Evolutionary conservation across 2,329 filamentous ascomycete genomes (phyloP), one percentile per base, ranked within the genome.

Genomic region (Xylariaceae sp.): DNA sequence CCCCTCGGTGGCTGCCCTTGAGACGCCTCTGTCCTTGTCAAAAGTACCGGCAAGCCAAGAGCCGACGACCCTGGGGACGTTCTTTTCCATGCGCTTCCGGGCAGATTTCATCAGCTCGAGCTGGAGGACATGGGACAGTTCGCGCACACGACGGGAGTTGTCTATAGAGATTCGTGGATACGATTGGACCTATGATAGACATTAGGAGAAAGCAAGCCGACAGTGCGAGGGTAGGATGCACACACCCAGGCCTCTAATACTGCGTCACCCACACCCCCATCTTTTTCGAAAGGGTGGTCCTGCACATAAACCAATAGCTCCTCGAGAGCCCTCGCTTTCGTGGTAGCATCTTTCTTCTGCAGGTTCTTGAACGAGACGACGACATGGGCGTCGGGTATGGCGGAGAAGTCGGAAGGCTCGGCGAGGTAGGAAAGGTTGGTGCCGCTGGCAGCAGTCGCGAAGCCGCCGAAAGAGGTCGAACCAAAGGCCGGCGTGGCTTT

Each of bases 351-450:
- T 72, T 94, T 96, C 74, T 97, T 99, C 46, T 86, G 80, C 3
- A 97, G 73, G 62, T 95, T 96, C 71, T 97, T 96, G 74, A 97
- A 90, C n/a, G 86, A 84, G 13, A 97, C 91, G 36, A 93, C 84
- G 36, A 93, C 78, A 64, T 94, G 88, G 7, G 91, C 81, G 62
- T 96, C 86, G 42, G 85, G 87, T 54, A 99, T 84, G 41, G 75
- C 75, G 33, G 85, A 84, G 60, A 96, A 83, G 64, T 96, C 88
- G 44, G 89, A 89, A 10, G 90, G 89, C 64, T 96, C 91, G 48
- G 88, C 79, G 47, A 97, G 82, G 73, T 96, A 97, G 42, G 92
- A 96, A 38, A 99, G 79, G 6, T 76, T 76, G 60, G 73, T 79
- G 51, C 70, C 70, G 44, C 69, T 64, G 16, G 72, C 66, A 4